Evolutionary conservation across 768 basidiomycete genomes (phyloP).

Genomic region (Albatrellus ellisii): DNA sequence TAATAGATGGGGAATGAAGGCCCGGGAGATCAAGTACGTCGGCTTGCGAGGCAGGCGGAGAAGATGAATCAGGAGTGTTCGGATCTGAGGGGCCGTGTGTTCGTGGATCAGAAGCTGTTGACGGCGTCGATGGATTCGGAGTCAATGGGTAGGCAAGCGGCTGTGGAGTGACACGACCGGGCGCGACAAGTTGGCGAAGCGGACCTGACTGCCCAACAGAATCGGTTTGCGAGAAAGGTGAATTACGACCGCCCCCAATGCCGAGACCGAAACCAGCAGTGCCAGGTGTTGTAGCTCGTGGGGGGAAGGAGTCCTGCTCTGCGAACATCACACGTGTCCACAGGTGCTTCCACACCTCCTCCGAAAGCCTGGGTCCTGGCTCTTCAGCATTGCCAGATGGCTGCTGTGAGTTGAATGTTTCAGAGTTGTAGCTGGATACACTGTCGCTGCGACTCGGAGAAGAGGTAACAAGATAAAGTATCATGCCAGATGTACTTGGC

Average conservation of each 20-base stretch:
- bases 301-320: slow-evolving; percentile 34
- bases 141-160: slow-evolving; percentile 16
- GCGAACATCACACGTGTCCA: slow-evolving; percentile 59
- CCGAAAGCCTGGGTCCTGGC: slow-evolving; percentile 72
- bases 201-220: slow-evolving; percentile 2
- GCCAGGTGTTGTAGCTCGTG: slow-evolving; percentile 24
- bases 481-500: slow-evolving; percentile 72
- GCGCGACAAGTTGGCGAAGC: slow-evolving; percentile 32
- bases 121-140: slow-evolving; percentile 32
- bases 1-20: slow-evolving; percentile 44
- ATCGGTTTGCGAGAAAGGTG: background rate
- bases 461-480: slow-evolving; percentile 63
- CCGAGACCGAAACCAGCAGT: slow-evolving; percentile 34
- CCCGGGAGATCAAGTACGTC: slow-evolving; percentile 55
- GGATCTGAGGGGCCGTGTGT: slow-evolving; percentile 17
- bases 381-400: slow-evolving; percentile 27
- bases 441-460: slow-evolving; percentile 15
- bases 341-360: slow-evolving; percentile 80
- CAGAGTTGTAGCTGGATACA: no score
- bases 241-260: slow-evolving; percentile 10
- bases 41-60: slow-evolving; percentile 23
- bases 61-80: slow-evolving; percentile 20
- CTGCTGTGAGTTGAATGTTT: slow-evolving; percentile 1
- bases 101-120: slow-evolving; percentile 16
- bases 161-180: slow-evolving; percentile 20